A percentile compares a stretch with the other conserved stretches of the same genome.
phyloP scores from a whole-genome alignment of 305 asterid species.

The Solanum hybrid region DNA sequence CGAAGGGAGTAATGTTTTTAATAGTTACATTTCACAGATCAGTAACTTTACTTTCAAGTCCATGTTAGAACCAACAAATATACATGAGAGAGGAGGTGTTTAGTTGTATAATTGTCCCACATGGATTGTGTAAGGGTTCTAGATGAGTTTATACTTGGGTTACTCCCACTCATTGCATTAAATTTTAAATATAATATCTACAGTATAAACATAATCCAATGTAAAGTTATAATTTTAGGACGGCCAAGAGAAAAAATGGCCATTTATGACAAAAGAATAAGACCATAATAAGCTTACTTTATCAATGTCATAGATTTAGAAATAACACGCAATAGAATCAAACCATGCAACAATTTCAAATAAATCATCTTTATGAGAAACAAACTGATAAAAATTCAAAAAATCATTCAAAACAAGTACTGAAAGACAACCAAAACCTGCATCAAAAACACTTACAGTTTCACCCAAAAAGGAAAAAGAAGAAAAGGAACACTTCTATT shows the following conservation, averaged over 20 bases:
- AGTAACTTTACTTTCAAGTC: not conserved
- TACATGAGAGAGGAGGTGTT: not conserved
- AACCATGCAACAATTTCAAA: not conserved
- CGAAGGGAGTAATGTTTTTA: not conserved
- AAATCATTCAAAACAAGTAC: not conserved
- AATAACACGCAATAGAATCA: not conserved
- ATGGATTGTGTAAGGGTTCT: not conserved
- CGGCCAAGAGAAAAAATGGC: not conserved
- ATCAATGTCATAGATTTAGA: not conserved
- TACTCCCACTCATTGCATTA: not conserved
- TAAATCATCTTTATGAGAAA: not conserved
- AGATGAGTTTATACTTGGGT: not conserved
- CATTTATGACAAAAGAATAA: not conserved
- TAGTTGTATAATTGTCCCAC: not conserved
- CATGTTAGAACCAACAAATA: not conserved
- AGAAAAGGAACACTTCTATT: not conserved
- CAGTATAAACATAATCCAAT: not conserved
- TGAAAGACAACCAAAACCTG: not conserved
- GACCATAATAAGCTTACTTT: not conserved
- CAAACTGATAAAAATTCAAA: not conserved
- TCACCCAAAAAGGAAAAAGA: not conserved
- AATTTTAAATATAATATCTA: not conserved
- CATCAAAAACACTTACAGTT: not conserved
- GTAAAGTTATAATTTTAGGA: not conserved
- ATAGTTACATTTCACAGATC: not conserved